A percentile compares a stretch with the other conserved stretches of the same genome.
Conservation (phyloP, 176 grass and related monocot species). For the Paspalum notatum region DNA sequence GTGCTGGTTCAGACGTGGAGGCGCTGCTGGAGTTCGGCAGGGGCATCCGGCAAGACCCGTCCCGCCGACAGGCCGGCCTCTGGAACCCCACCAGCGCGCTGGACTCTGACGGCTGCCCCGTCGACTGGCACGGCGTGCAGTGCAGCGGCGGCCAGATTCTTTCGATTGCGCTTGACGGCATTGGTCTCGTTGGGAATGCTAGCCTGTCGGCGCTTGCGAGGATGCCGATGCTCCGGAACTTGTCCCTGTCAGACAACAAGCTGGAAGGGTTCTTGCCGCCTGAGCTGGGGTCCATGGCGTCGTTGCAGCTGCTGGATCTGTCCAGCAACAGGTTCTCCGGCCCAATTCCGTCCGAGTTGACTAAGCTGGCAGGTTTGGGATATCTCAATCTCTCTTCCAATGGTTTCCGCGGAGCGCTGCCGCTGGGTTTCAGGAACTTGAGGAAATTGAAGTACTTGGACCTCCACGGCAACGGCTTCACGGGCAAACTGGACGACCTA, state of each 20-base stretch:
- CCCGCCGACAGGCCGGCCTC: slow-evolving; percentile 32
- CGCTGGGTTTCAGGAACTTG: slow-evolving; percentile 59
- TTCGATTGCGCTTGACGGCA: slow-evolving; percentile 58
- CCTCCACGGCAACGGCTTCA: slow-evolving; percentile 61
- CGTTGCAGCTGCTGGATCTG: slow-evolving; percentile 64
- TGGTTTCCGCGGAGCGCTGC: slow-evolving; percentile 56
- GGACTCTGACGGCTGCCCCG: slow-evolving; percentile 78
- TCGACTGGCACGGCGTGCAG: slow-evolving; percentile 70
- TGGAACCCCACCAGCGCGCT: slow-evolving; percentile 69
- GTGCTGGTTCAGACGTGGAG: slow-evolving; percentile 66
- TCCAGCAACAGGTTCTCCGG: slow-evolving; percentile 66
- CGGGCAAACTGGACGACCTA: slow-evolving; percentile 61
- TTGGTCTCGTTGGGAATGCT: slow-evolving; percentile 70
- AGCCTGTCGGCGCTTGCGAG: slow-evolving; percentile 63
- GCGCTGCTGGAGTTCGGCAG: slow-evolving; percentile 74
- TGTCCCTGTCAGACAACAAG: slow-evolving; percentile 72
- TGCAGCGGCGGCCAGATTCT: slow-evolving; percentile 71
- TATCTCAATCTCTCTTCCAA: slow-evolving; percentile 81
- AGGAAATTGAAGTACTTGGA: slow-evolving; percentile 73
- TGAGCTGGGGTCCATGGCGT: slow-evolving; percentile 49
- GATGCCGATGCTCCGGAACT: slow-evolving; percentile 73
- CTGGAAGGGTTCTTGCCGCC: slow-evolving; percentile 55
- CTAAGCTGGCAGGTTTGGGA: slow-evolving; percentile 50
- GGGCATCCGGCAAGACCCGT: slow-evolving; percentile 60
- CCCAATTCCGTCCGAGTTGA: slow-evolving; percentile 52